phyloP scores from a whole-genome alignment of 202 grass and related monocot genomes.

The Panicum virgatum region DNA sequence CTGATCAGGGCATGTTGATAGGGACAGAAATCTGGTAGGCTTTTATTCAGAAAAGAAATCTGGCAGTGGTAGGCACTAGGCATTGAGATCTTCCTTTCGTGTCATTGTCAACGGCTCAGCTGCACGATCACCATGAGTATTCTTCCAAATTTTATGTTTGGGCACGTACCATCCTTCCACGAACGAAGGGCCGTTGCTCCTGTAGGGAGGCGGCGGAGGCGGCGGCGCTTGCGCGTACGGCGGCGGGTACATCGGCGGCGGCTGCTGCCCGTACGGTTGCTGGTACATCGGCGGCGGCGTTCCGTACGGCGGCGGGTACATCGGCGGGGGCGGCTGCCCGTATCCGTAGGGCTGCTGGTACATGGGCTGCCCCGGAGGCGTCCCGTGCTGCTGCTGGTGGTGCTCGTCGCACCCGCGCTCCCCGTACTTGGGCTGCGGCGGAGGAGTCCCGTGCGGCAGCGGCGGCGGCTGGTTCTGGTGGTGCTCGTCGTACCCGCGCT shows the following conservation, averaged over 20 bases:
- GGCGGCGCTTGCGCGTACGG: slow-evolving; percentile 47
- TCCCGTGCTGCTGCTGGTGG: slow-evolving; percentile 16
- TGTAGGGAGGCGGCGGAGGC: slow-evolving; percentile 41
- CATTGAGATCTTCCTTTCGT: neutral
- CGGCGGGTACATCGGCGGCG: slow-evolving; percentile 34
- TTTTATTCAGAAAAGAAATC: neutral
- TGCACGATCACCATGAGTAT: neutral
- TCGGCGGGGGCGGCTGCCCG: slow-evolving; percentile 41
- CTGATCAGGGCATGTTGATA: neutral
- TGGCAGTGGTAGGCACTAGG: neutral
- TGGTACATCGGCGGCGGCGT: slow-evolving; percentile 22
- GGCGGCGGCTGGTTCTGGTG: neutral
- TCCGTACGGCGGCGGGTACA: slow-evolving; percentile 34
- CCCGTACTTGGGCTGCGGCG: slow-evolving; percentile 22
- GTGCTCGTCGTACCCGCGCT: neutral
- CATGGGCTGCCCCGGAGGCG: neutral
- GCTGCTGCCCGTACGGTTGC: neutral
- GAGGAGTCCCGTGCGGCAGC: neutral
- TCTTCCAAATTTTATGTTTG: neutral
- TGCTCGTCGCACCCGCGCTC: neutral
- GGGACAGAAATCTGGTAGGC: too few relatives aligned
- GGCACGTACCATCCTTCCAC: slow-evolving; percentile 55
- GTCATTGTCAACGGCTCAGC: too few relatives aligned
- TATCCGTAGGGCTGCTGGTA: slow-evolving; percentile 40
- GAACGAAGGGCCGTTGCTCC: slow-evolving; percentile 48